These are phyloP conservation scores for Albizia julibrissin DNA, from an alignment of 306 rosid species.

Conservation along the genomic window DNA sequence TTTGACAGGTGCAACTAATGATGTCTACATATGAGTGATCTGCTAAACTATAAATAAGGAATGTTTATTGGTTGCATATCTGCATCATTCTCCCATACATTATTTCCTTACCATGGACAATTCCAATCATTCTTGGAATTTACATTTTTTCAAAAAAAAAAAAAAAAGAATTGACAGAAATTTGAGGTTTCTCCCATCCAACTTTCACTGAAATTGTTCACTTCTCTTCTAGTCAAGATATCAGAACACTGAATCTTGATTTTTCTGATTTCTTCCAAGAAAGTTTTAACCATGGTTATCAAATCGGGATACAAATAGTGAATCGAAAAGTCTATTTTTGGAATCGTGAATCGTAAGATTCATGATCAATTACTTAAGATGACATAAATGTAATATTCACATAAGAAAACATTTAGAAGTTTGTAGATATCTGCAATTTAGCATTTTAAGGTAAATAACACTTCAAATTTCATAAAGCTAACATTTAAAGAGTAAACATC, in stretches of 20 bases:
- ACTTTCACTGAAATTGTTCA: neutral
- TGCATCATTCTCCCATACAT: neutral
- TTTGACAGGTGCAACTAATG: constrained; percentile 2
- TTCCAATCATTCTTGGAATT: neutral
- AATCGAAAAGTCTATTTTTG: too few relatives aligned
- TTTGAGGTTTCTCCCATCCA: neutral
- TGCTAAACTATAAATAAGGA: constrained; percentile 14
- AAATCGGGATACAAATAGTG: too few relatives aligned
- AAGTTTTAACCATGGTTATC: neutral
- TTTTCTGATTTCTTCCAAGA: neutral
- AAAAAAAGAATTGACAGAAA: neutral
- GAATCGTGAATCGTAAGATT: too few relatives aligned
- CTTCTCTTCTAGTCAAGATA: neutral
- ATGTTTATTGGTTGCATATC: neutral
- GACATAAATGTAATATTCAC: too few relatives aligned
- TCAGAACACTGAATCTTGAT: neutral
- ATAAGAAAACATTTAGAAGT: too few relatives aligned
- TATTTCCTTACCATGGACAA: neutral
- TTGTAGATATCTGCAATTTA: too few relatives aligned
- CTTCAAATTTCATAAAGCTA: too few relatives aligned
- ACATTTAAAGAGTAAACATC: too few relatives aligned
- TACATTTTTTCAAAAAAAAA: neutral
- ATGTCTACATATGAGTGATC: neutral
- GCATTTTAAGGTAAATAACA: too few relatives aligned
- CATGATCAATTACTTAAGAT: too few relatives aligned